Base-by-base conservation (phyloP, 2,329 filamentous ascomycete genomes). In the Cercospora zeina region DNA sequence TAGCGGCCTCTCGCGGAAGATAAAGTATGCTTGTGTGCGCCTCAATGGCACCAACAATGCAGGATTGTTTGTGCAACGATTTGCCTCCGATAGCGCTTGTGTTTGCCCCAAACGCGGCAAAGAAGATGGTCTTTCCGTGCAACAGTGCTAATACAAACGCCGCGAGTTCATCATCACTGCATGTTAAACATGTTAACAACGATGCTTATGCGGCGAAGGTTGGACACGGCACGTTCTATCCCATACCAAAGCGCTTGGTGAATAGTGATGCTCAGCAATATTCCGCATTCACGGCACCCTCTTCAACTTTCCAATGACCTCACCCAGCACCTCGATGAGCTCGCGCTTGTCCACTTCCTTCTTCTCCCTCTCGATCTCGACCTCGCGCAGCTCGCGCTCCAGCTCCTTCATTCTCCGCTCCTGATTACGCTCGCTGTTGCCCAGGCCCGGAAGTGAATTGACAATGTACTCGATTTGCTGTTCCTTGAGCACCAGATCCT, bases 391-490 rank as follows among this genome's bases (percentile, higher is more conserved):
- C 67, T 80, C 74, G 42, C 64, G 68, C 69, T 81, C 78, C 63
- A 82, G 64, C 67, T 77, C 77, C 55, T 72, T 69, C 72, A 82
- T 80, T 55, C 84, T 83, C 67, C 83, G 81, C 72, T 89, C 83
- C 75, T 96, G 91, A 71, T 92, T 88, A 65, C 84, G 81, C 74
- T 93, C 89, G 71, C 88, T 93, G 65, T 87, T 90, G 49, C 91
- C 88, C 21, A 95, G 79, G 0, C 91, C 91, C 0, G 91, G 91
- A 1, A 96, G 80, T 21, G 83, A 85, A 14, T 87, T 88, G 62
- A 93, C 89, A 53, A 95, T 78, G 49, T 85, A 81, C 74, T 95
- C 90, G 65, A 95, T 91, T 77, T 93, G 89, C 77, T 93, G 89
- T 70, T 92, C 88, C 71, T 93, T 91, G 62, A 89, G 75, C 62